Conservation (phyloP, 345 rosid species). For the Sonneratia alba region DNA sequence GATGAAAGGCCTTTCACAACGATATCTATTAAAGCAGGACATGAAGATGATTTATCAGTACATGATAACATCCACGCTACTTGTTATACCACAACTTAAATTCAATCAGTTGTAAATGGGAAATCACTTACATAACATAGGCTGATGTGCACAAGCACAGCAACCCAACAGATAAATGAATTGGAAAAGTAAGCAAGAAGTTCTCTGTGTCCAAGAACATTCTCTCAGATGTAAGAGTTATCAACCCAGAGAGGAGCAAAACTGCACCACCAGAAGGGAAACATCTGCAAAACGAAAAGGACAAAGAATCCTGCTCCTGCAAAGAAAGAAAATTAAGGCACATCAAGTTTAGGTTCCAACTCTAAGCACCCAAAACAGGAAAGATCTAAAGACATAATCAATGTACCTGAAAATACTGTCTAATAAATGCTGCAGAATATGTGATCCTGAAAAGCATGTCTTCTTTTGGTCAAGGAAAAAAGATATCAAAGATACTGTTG, state of each 20-base stretch:
- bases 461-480: conserved; percentile 39
- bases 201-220: conserved; percentile 40
- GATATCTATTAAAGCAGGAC: conserved; percentile 40
- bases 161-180: conserved; percentile 41
- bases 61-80: not conserved
- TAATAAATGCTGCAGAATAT: conserved; percentile 63
- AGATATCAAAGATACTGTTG: not conserved
- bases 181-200: conserved; percentile 42
- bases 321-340: not conserved
- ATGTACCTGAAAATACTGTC: conserved; percentile 64
- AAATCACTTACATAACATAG: conserved; percentile 44
- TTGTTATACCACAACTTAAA: not conserved
- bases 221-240: conserved; percentile 51
- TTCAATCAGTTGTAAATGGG: not conserved
- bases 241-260: conserved; percentile 44
- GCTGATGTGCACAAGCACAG: conserved; percentile 42
- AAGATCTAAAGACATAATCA: not conserved
- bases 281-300: conserved; percentile 51
- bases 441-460: conserved; percentile 78
- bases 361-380: conserved; percentile 2
- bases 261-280: conserved; percentile 70
- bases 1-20: conserved; percentile 55
- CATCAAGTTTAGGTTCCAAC: conserved; percentile 6
- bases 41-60: not conserved
- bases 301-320: conserved; percentile 38